A percentile compares a stretch with the other conserved stretches of the same genome.
phyloP scores from a whole-genome alignment of 768 basidiomycete species.

The Fomitopsis pulvina region DNA sequence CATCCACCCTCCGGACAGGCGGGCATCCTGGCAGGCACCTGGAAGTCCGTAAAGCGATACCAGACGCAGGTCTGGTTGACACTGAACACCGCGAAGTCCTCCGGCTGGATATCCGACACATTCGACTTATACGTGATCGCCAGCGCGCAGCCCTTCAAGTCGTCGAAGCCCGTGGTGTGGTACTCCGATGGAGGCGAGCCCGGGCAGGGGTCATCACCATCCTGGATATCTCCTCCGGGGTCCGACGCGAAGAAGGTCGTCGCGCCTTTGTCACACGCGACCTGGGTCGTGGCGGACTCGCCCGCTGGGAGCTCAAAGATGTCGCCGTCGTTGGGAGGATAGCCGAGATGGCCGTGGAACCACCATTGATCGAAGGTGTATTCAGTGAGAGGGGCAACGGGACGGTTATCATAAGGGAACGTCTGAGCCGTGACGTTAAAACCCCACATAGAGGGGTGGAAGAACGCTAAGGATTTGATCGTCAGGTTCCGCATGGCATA shows the following conservation, averaged over 20 bases:
- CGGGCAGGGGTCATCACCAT: conserved; percentile 49
- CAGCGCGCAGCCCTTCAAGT: conserved; percentile 58
- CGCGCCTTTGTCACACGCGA: conserved; percentile 53
- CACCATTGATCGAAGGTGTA: conserved; percentile 41
- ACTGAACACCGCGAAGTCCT: conserved; percentile 68
- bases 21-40: conserved; percentile 62
- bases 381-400: conserved; percentile 35
- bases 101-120: conserved; percentile 47
- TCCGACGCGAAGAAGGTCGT: conserved; percentile 51
- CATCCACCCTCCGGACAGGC: conserved; percentile 59
- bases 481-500: not conserved
- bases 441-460: conserved; percentile 55
- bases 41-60: conserved; percentile 61
- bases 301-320: conserved; percentile 59
- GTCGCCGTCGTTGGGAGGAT: conserved; percentile 51
- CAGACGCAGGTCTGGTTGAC: conserved; percentile 74
- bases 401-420: conserved; percentile 58
- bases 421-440: conserved; percentile 57
- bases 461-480: conserved; percentile 33
- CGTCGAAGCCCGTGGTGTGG: conserved; percentile 49
- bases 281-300: conserved; percentile 42
- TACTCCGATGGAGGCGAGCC: conserved; percentile 34
- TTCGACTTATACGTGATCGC: conserved; percentile 75
- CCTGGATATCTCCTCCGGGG: conserved; percentile 46
- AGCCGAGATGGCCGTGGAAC: conserved; percentile 56